Evolutionary conservation across 169 alveolate genomes (phyloP).

Genomic region (Hepatocystis sp.): DNA sequence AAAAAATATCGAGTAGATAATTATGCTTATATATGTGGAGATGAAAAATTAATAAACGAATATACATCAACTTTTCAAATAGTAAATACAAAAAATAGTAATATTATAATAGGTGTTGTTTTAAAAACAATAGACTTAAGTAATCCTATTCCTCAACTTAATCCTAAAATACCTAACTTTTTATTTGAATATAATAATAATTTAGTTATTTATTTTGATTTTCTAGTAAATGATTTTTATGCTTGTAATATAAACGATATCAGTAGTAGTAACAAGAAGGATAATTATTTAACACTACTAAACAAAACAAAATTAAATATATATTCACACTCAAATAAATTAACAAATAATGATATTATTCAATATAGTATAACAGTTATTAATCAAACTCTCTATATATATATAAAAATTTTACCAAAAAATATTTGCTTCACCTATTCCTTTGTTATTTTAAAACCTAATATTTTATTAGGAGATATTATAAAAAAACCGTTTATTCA

Average conservation of each 20-base stretch:
- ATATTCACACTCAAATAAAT: constrained; percentile 66
- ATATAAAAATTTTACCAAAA: constrained; percentile 38
- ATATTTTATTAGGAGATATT: constrained; percentile 30
- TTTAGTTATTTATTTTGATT: constrained; percentile 57
- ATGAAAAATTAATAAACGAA: constrained; percentile 58
- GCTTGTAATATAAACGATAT: constrained; percentile 41
- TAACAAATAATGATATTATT: constrained; percentile 30
- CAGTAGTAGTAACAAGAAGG: too few species aligned
- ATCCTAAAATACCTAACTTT: constrained; percentile 26
- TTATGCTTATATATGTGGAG: constrained; percentile 51
- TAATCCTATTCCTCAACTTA: not conserved
- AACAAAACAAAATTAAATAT: constrained; percentile 62
- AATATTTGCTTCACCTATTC: constrained; percentile 28
- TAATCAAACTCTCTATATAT: constrained; percentile 24
- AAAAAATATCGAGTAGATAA: constrained; percentile 22
- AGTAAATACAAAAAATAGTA: constrained; percentile 41
- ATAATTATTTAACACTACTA: constrained; percentile 11
- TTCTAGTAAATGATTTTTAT: constrained; percentile 72
- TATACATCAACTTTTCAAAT: constrained; percentile 38
- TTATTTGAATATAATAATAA: constrained; percentile 12
- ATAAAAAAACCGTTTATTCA: constrained; percentile 62
- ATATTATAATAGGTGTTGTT: constrained; percentile 36
- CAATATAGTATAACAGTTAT: constrained; percentile 35
- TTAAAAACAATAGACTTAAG: constrained; percentile 44
- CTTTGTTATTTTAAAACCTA: constrained; percentile 35